Percentiles rank a stretch among this genome's conserved stretches.
Conservation (phyloP, 2,329 filamentous ascomycete species). For the Nothophaeocryptopus gaeumannii region DNA sequence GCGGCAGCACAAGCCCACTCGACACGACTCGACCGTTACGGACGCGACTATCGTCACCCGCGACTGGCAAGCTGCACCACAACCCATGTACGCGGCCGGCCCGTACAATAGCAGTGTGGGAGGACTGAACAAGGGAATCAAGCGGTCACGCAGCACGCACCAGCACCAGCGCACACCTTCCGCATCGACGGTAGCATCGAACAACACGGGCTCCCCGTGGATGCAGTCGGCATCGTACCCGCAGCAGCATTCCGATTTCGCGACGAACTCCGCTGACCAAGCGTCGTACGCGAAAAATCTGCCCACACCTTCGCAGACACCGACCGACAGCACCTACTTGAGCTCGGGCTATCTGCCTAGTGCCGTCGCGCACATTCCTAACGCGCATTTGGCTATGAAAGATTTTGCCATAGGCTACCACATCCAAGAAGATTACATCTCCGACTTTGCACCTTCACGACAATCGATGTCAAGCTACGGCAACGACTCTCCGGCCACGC, state of each 20-base stretch:
- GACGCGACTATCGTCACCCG: slow-evolving; percentile 14
- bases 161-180: slow-evolving; percentile 35
- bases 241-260: slow-evolving; percentile 45
- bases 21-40: slow-evolving; percentile 16
- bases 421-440: slow-evolving; percentile 48
- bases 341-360: slow-evolving; percentile 33
- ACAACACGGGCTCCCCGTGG: slow-evolving; percentile 45
- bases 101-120: slow-evolving; percentile 27
- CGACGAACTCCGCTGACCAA: slow-evolving; percentile 41
- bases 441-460: slow-evolving; percentile 53
- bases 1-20: slow-evolving; percentile 1
- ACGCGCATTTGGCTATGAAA: slow-evolving; percentile 60
- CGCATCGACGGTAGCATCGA: slow-evolving; percentile 43
- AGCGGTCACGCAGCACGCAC: slow-evolving; percentile 21
- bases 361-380: slow-evolving; percentile 36
- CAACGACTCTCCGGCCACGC: slow-evolving; percentile 60
- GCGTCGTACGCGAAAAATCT: slow-evolving; percentile 52
- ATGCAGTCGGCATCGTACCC: slow-evolving; percentile 34
- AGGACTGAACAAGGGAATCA: slow-evolving; percentile 19
- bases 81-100: slow-evolving; percentile 21
- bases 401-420: slow-evolving; percentile 55
- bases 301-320: slow-evolving; percentile 55
- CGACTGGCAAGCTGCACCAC: slow-evolving; percentile 18
- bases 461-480: slow-evolving; percentile 61
- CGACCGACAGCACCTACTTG: slow-evolving; percentile 50